phyloP scores from a whole-genome alignment of 345 rosid species.

The Eucalyptus regnans region DNA sequence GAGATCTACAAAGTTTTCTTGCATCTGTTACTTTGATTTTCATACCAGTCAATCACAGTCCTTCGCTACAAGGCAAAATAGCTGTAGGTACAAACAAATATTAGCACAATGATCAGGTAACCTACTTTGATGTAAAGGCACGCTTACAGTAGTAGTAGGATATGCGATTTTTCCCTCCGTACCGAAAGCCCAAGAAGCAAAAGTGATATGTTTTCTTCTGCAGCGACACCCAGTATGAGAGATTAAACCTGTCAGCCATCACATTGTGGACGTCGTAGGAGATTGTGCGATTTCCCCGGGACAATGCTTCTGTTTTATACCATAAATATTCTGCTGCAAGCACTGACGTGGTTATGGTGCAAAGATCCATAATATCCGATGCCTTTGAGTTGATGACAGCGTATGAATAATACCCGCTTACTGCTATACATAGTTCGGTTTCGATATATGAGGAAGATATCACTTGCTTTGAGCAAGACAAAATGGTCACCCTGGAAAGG shows the following conservation, averaged over 20 bases:
- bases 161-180: background rate
- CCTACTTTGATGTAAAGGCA: background rate
- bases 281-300: background rate
- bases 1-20: background rate
- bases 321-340: background rate
- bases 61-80: background rate
- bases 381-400: background rate
- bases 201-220: background rate
- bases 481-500: background rate
- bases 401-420: background rate
- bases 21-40: background rate
- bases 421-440: background rate
- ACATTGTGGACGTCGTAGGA: background rate
- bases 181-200: background rate
- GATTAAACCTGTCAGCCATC: background rate
- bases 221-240: background rate
- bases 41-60: background rate
- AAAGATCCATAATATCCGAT: background rate
- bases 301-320: background rate
- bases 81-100: accelerated
- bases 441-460: background rate
- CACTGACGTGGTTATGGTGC: background rate
- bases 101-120: background rate
- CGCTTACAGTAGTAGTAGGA: background rate
- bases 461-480: background rate